phyloP scores from a whole-genome alignment of 2,329 filamentous ascomycete species.

The Penicillium hesseltinei region DNA sequence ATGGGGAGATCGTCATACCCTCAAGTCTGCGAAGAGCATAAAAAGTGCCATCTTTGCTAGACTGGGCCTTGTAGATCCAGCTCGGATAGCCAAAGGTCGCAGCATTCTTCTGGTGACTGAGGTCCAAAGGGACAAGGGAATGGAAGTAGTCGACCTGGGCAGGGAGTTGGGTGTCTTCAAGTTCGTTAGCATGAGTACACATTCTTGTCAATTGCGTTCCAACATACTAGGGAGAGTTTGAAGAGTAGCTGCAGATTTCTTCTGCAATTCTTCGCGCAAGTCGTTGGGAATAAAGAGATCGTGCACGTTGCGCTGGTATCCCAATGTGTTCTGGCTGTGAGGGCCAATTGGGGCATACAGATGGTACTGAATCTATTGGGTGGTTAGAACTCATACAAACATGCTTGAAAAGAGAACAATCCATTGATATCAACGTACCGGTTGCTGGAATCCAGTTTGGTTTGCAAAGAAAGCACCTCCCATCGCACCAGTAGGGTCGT shows the following conservation, averaged over 20 bases:
- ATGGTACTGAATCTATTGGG: slow-evolving; percentile 75
- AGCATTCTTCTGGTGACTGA: slow-evolving; percentile 72
- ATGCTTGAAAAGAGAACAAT: neutral
- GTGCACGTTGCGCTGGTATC: slow-evolving; percentile 81
- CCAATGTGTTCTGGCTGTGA: slow-evolving; percentile 74
- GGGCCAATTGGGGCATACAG: slow-evolving; percentile 85
- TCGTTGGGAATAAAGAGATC: slow-evolving; percentile 91
- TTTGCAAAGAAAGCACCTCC: slow-evolving; percentile 65
- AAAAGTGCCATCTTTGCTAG: slow-evolving; percentile 81
- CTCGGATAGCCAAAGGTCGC: slow-evolving; percentile 82
- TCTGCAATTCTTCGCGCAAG: slow-evolving; percentile 81
- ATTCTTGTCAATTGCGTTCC: neutral
- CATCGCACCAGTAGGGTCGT: slow-evolving; percentile 60
- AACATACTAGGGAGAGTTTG: slow-evolving; percentile 76
- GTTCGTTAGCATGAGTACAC: slow-evolving; percentile 13
- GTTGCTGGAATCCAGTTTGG: slow-evolving; percentile 60
- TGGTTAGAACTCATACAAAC: neutral
- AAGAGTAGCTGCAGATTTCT: slow-evolving; percentile 78
- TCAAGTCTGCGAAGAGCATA: slow-evolving; percentile 86
- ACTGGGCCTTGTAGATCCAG: slow-evolving; percentile 94
- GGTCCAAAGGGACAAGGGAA: slow-evolving; percentile 85
- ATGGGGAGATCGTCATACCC: slow-evolving; percentile 47
- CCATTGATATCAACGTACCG: slow-evolving; percentile 47
- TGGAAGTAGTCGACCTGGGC: slow-evolving; percentile 81
- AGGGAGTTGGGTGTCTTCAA: slow-evolving; percentile 66